Conservation (phyloP, 192 early-diverging fungal genomes). For the Bifiguratus adelaidae region DNA sequence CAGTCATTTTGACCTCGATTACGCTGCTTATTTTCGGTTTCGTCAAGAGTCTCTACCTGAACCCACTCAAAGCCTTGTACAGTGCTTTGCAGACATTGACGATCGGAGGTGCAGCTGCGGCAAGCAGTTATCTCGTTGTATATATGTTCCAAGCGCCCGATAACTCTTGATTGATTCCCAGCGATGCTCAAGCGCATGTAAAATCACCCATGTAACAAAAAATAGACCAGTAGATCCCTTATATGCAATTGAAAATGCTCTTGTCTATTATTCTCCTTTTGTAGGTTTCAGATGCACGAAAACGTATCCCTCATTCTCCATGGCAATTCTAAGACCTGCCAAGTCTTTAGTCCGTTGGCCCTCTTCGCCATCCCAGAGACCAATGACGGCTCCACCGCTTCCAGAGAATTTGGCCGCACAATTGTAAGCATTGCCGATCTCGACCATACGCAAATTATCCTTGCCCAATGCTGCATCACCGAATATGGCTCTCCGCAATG, state of each 20-base stretch:
- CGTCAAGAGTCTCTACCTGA: conserved; percentile 19
- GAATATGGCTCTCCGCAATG: conserved; percentile 29
- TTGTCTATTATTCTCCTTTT: neutral
- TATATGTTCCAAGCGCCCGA: too few species aligned
- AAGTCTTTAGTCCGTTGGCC: conserved; percentile 2
- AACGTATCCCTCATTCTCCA: conserved; percentile 28
- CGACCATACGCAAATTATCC: conserved; percentile 36
- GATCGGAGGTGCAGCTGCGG: conserved; percentile 24
- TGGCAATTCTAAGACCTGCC: conserved; percentile 10
- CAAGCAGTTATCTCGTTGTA: conserved; percentile 14
- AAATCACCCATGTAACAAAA: too few species aligned
- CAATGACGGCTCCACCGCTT: conserved; percentile 47
- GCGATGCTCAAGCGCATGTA: too few species aligned
- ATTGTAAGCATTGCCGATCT: conserved; percentile 23
- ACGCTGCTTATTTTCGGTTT: conserved; percentile 41
- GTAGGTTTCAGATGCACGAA: conserved; percentile 16
- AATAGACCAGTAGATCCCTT: too few species aligned
- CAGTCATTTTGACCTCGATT: conserved; percentile 31
- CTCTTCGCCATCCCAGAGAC: conserved; percentile 30
- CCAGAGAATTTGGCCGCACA: conserved; percentile 49
- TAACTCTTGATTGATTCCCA: too few species aligned
- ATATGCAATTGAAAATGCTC: too few species aligned
- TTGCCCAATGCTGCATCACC: conserved; percentile 37
- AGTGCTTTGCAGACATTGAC: conserved; percentile 21
- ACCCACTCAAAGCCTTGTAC: conserved; percentile 12